phyloP scores from a whole-genome alignment of 768 basidiomycete genomes.

The Jaapia argillacea region DNA sequence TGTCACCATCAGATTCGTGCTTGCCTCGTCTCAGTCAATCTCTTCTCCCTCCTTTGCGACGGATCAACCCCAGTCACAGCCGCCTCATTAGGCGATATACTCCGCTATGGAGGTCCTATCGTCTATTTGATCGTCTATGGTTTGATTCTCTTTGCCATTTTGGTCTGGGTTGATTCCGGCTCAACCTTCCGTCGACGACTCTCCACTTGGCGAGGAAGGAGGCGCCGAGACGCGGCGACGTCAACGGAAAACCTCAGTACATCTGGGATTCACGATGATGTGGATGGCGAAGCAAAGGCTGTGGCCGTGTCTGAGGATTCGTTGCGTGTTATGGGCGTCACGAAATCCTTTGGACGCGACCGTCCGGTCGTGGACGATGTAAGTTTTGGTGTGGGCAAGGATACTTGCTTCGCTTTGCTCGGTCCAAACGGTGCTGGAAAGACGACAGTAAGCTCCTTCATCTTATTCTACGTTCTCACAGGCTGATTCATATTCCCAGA shows the following conservation, averaged over 20 bases:
- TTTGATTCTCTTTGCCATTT: constrained; percentile 46
- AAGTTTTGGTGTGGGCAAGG: constrained; percentile 50
- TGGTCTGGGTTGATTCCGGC: constrained; percentile 69
- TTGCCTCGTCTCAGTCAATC: constrained; percentile 64
- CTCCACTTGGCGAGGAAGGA: constrained; percentile 13
- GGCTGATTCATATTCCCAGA: too few relatives aligned
- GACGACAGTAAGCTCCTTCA: too few relatives aligned
- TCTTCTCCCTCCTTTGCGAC: constrained; percentile 66
- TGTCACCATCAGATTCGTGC: constrained; percentile 40
- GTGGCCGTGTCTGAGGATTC: constrained; percentile 41
- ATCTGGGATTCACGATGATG: constrained; percentile 29
- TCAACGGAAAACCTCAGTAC: background rate
- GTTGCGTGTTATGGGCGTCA: constrained; percentile 51
- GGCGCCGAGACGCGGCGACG: constrained; percentile 1
- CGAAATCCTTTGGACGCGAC: constrained; percentile 40
- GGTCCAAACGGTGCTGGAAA: constrained; percentile 83
- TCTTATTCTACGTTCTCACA: too few relatives aligned
- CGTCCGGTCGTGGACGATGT: constrained; percentile 59
- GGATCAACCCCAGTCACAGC: constrained; percentile 37
- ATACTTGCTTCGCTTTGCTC: constrained; percentile 62
- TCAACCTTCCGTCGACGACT: constrained; percentile 34
- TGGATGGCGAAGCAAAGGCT: constrained; percentile 39
- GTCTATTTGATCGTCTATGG: constrained; percentile 57
- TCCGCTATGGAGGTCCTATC: constrained; percentile 66
- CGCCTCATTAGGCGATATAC: constrained; percentile 40